phyloP scores from a whole-genome alignment of 805 yeast genomes.

The Pichia deserticola region DNA sequence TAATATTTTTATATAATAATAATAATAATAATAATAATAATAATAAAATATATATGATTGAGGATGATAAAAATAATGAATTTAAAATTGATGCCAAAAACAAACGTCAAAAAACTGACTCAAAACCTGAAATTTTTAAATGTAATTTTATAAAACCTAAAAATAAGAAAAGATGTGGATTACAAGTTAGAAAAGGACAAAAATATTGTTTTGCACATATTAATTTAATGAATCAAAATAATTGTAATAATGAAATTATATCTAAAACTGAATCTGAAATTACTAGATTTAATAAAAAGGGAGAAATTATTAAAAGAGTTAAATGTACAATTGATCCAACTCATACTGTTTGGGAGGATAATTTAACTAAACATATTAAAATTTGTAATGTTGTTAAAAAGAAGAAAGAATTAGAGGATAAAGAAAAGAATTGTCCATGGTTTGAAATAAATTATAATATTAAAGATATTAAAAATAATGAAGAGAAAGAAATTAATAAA shows the following conservation, averaged over 20 bases:
- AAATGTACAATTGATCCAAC: conserved; percentile 73
- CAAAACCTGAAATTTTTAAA: conserved; percentile 15
- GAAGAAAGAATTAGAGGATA: conserved; percentile 29
- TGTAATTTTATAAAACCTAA: conserved; percentile 44
- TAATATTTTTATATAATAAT: too few species aligned
- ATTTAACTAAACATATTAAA: conserved; percentile 46
- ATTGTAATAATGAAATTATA: background rate
- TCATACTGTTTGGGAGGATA: conserved; percentile 63
- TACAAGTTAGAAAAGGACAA: conserved; percentile 45
- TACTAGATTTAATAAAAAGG: conserved; percentile 17
- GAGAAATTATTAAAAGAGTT: conserved; percentile 36
- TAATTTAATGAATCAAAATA: conserved; percentile 2
- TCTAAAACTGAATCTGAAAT: conserved; percentile 9
- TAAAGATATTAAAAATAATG: conserved; percentile 5
- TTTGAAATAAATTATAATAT: conserved; percentile 42
- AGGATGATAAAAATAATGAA: background rate
- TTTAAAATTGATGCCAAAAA: background rate
- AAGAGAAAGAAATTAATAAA: background rate
- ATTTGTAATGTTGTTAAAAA: conserved; percentile 47
- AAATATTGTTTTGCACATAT: conserved; percentile 59
- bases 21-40: too few species aligned
- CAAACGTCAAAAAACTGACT: background rate
- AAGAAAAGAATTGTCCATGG: conserved; percentile 33
- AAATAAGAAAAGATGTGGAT: conserved; percentile 52
- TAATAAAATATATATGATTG: background rate